These are phyloP conservation scores for Cercospora sojina DNA, from an alignment of 2,329 filamentous ascomycete species.

Conservation along the genomic window DNA sequence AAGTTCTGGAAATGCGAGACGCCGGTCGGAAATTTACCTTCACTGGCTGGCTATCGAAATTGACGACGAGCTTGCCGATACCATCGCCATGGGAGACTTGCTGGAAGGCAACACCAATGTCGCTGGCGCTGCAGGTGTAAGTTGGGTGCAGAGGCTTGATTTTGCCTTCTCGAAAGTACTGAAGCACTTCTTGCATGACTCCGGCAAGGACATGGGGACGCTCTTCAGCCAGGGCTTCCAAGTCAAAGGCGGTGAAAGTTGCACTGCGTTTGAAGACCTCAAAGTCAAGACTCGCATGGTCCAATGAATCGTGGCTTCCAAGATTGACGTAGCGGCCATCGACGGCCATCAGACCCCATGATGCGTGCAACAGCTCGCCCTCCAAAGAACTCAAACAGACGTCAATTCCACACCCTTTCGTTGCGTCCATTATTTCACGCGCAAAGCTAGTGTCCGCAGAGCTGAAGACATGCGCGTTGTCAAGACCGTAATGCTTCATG, in stretches of 20 bases:
- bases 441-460: not conserved
- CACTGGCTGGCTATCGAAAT: not conserved
- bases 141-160: not conserved
- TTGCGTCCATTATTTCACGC: not conserved
- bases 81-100: not conserved
- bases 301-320: slow-evolving; percentile 21
- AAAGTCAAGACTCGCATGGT: slow-evolving; percentile 15
- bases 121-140: not conserved
- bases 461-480: not conserved
- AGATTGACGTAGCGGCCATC: slow-evolving; percentile 36
- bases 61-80: not conserved
- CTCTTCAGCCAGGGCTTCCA: not conserved
- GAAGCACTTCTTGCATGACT: not conserved
- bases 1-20: not conserved
- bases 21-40: not conserved
- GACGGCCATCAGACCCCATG: slow-evolving; percentile 28
- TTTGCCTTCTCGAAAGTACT: not conserved
- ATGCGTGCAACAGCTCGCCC: slow-evolving; percentile 16
- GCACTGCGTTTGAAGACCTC: not conserved
- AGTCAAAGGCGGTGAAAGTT: not conserved
- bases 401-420: slow-evolving; percentile 11
- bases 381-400: slow-evolving; percentile 19
- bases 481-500: not conserved
- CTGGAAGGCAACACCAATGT: not conserved
- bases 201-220: not conserved